A percentile compares a stretch with the other conserved stretches of the same genome.
Evolutionary conservation across 331 rosid genomes (phyloP).

Genomic region (Malus hybrid): DNA sequence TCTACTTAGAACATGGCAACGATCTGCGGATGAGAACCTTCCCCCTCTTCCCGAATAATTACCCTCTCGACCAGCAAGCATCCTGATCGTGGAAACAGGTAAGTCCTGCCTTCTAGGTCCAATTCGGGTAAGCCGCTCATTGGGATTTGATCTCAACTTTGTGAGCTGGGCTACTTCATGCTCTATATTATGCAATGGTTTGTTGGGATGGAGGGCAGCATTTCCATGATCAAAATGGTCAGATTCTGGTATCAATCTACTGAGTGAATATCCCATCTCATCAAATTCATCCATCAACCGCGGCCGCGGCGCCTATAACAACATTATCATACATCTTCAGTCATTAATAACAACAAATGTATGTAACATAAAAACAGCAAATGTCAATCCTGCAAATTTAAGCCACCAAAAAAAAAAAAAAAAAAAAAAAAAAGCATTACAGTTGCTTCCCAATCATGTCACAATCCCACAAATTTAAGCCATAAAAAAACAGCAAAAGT

Average conservation of each 20-base stretch:
- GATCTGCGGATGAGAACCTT: slow-evolving; percentile 70
- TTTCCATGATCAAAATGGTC: slow-evolving; percentile 30
- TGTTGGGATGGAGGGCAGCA: slow-evolving; percentile 17
- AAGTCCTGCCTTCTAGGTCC: slow-evolving; percentile 42
- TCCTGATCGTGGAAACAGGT: slow-evolving; percentile 64
- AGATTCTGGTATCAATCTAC: slow-evolving; percentile 58
- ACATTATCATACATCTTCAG: too few species aligned
- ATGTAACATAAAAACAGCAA: too few species aligned
- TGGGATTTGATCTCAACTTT: slow-evolving; percentile 61
- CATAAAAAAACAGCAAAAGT: not conserved
- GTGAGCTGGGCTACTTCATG: slow-evolving; percentile 73
- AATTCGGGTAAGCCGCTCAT: slow-evolving; percentile 37
- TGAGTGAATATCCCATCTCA: slow-evolving; percentile 82
- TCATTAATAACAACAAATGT: too few species aligned
- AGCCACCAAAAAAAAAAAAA: too few species aligned
- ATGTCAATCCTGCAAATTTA: too few species aligned
- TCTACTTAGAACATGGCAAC: slow-evolving; percentile 73
- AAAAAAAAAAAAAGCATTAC: too few species aligned
- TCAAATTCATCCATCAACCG: slow-evolving; percentile 33
- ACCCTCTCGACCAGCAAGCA: slow-evolving; percentile 73
- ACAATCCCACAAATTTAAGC: slow-evolving; percentile 21
- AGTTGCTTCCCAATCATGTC: not conserved
- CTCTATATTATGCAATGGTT: slow-evolving; percentile 32
- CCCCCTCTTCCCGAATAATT: slow-evolving; percentile 80
- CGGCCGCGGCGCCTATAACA: slow-evolving; percentile 22